Evolutionary conservation across 2,329 filamentous ascomycete genomes (phyloP), one percentile per base, ranked within the genome.

Genomic region (Didymella keratinophila): DNA sequence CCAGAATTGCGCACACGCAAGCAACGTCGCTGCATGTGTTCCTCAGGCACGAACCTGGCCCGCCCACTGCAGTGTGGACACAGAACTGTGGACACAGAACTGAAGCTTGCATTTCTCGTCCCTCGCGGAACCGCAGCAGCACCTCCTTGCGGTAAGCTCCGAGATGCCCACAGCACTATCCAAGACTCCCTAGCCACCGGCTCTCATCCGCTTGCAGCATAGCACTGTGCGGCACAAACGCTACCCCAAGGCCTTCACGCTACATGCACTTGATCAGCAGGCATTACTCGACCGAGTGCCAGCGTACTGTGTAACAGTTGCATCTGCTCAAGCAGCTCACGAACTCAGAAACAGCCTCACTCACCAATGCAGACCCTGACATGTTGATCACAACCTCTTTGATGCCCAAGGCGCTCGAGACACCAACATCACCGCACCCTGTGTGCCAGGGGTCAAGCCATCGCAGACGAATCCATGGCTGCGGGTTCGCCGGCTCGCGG

Each of bases 401-500:
- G 45, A 52, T 58, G 56, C 56, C 49, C 56, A 58, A 58, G 44
- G 27, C 56, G 50, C 56, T 49, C 56, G 36, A 58, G 50, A 49
- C 54, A 52, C 48, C 36, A 57, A 23, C 48, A 52, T 43, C 27
- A 43, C 48, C 43, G 55, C 30, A 27, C 10, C 23, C 45, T 42
- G 2, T 27, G 41, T 27, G 41, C 41, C 56, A 54, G 56, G 56
- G 56, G 51, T 51, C 56, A 52, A 30, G 50, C 56, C 56, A 50
- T 47, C 45, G 46, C 48, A 49, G 23, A 53, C 56, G 50, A 39
- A 46, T 50, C 56, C 56, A 58, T 58, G 56, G 50, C 50, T 52
- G 56, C 56, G 56, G 56, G 56, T 58, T 58, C 32, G 56, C 51
- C 56, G 50, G 50, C 50, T 58, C 21, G 52, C 52, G 52, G 52